Percentiles rank a stretch among this genome's conserved stretches.
Evolutionary conservation across 2,329 filamentous ascomycete species (phyloP).

Genomic region (Neoscytalidium dimidiatum): DNA sequence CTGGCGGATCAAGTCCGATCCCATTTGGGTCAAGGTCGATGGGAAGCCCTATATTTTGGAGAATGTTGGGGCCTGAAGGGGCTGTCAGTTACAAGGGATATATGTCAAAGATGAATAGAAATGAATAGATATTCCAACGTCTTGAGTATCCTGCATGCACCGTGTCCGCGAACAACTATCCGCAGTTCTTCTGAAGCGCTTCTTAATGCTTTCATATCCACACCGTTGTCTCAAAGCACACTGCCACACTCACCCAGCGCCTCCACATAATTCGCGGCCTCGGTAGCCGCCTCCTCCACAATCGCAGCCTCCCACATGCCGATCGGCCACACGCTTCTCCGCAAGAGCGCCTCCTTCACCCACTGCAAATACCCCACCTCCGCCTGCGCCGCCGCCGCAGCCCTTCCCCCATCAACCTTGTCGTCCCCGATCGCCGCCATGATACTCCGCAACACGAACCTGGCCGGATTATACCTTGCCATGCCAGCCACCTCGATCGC

Average conservation of each 20-base stretch:
- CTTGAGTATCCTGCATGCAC: too few relatives aligned
- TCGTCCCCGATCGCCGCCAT: background rate
- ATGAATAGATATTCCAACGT: too few relatives aligned
- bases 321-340: background rate
- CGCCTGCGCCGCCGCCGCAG: background rate
- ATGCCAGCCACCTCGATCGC: background rate
- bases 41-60: background rate
- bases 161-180: too few relatives aligned
- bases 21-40: background rate
- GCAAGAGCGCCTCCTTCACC: background rate
- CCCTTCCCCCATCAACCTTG: background rate
- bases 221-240: background rate
- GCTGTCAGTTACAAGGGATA: too few relatives aligned
- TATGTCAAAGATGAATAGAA: too few relatives aligned
- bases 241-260: background rate
- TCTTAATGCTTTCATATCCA: background rate
- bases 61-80: background rate
- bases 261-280: background rate
- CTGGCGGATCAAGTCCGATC: conserved; percentile 3
- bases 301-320: background rate
- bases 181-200: too few relatives aligned
- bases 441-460: background rate
- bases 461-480: background rate
- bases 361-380: background rate
- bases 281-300: background rate